A percentile compares a stretch with the other conserved stretches of the same genome.
Evolutionary conservation across 2,329 filamentous ascomycete genomes (phyloP).

Genomic region (Nothopassalora personata): DNA sequence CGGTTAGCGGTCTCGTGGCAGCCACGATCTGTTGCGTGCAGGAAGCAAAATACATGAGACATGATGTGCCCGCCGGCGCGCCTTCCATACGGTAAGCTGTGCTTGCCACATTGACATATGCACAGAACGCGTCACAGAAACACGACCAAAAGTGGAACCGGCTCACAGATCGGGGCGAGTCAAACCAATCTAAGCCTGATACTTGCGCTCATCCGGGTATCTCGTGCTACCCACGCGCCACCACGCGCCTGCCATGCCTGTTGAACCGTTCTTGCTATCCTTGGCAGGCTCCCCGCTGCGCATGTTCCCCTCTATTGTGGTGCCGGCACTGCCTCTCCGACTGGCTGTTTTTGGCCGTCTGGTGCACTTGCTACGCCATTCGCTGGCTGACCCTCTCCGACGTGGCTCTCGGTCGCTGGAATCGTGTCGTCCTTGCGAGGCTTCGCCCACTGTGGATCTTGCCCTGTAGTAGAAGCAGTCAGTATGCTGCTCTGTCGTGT

Average conservation of each 20-base stretch:
- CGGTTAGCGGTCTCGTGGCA: neutral
- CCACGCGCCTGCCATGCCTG: slow-evolving; percentile 7
- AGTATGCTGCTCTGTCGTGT: slow-evolving; percentile 6
- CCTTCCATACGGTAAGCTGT: neutral
- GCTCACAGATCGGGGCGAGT: neutral
- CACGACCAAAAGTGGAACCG: neutral
- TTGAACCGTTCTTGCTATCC: slow-evolving; percentile 1
- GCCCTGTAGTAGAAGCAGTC: slow-evolving; percentile 38
- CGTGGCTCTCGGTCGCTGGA: slow-evolving; percentile 29
- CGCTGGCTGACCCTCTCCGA: slow-evolving; percentile 27
- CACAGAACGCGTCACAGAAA: neutral
- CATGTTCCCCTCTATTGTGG: slow-evolving; percentile 12
- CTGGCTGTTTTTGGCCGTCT: slow-evolving; percentile 19
- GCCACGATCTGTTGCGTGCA: neutral
- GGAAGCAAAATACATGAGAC: neutral
- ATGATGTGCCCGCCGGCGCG: neutral
- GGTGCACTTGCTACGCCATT: slow-evolving; percentile 15
- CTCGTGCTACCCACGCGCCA: slow-evolving; percentile 6
- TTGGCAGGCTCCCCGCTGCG: neutral
- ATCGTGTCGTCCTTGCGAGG: slow-evolving; percentile 49
- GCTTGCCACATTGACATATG: neutral
- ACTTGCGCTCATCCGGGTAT: slow-evolving; percentile 6
- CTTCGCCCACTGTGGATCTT: slow-evolving; percentile 61
- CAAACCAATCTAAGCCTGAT: slow-evolving; percentile 6
- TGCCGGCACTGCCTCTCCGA: slow-evolving; percentile 22